Evolutionary conservation across 2,329 filamentous ascomycete genomes (phyloP).

Genomic region (Diaporthe nobilis): DNA sequence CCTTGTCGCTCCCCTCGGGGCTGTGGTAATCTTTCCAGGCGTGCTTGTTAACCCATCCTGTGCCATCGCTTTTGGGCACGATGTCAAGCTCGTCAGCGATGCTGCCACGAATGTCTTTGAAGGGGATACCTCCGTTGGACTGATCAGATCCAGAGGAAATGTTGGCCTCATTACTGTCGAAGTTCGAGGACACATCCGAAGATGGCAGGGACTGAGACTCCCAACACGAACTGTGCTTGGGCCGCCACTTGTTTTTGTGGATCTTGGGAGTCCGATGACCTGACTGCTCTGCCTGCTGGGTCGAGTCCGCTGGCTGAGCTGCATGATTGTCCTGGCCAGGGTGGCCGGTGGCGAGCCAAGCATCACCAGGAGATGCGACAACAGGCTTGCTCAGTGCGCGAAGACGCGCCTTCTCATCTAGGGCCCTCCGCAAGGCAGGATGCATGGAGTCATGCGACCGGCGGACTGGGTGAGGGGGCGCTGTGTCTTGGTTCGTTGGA

Average conservation of each 20-base stretch:
- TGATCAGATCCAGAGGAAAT: not conserved
- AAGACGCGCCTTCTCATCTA: not conserved
- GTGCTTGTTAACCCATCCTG: slow-evolving; percentile 34
- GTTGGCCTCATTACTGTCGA: not conserved
- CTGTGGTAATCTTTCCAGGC: slow-evolving; percentile 31
- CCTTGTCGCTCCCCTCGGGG: not conserved
- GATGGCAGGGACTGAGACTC: slow-evolving; percentile 39
- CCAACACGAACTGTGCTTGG: slow-evolving; percentile 23
- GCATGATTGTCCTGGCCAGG: not conserved
- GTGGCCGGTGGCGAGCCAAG: not conserved
- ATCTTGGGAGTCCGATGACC: not conserved
- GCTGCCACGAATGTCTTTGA: slow-evolving; percentile 34
- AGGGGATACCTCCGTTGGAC: not conserved
- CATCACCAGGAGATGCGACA: not conserved
- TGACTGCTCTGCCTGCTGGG: not conserved
- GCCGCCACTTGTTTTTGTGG: slow-evolving; percentile 30
- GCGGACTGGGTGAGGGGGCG: not conserved
- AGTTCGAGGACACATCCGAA: not conserved
- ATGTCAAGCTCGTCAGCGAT: slow-evolving; percentile 39
- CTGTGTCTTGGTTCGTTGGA: not conserved
- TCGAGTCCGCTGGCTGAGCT: not conserved
- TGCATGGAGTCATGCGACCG: not conserved
- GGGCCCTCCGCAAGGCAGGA: not conserved
- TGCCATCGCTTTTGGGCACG: slow-evolving; percentile 17
- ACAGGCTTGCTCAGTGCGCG: not conserved